Base-by-base conservation (phyloP, 305 asterid species). In the Rubia balearica region DNA sequence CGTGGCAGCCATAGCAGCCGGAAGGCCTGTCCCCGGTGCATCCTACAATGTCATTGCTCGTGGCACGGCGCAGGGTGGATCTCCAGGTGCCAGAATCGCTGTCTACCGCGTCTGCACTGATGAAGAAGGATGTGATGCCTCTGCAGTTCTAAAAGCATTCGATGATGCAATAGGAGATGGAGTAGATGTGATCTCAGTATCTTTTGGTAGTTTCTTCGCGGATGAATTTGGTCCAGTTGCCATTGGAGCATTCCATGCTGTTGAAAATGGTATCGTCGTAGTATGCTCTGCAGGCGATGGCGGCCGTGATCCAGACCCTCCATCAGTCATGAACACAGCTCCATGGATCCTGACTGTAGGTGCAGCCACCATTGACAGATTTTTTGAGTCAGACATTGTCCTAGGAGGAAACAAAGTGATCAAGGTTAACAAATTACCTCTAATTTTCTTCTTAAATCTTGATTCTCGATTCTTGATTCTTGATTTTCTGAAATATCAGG, bases 101-200 rank as follows among this genome's bases (percentile, higher is more conserved):
- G 49, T 64, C 72, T 77, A 77, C 69, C 77, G 77, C 21, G 76
- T 73, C 33, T 77, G 98, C 14, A 17, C 43, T 6, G 65, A 57
- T 36, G 10, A 8, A 12, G 92, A n/a, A n/a, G n/a, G 89, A 7
- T 93, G 98, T 64, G 38, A 43, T 0, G 92, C 90, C 1, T 93
- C 98, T 0, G 83, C 86, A 2, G 85, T 90, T 8, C 69, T 93
- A 10, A 84, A 88, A 71, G 98, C 80, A 8, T 83, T 90, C 9
- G 96, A 90, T 49, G 96, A 88, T 74, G 98, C 98, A 1, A 82
- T 90, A 21, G 82, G 75, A 1, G 98, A 90, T 21, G 93, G 88
- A 0, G 96, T 92, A 22, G 91, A 90, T 66, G 85, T 92, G 48
- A 30, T 92, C 30, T 88, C 96, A 3, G 69, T 88, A 0, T 90